Conservation (phyloP, 805 yeast genomes). For the Metschnikowia hibisci region DNA sequence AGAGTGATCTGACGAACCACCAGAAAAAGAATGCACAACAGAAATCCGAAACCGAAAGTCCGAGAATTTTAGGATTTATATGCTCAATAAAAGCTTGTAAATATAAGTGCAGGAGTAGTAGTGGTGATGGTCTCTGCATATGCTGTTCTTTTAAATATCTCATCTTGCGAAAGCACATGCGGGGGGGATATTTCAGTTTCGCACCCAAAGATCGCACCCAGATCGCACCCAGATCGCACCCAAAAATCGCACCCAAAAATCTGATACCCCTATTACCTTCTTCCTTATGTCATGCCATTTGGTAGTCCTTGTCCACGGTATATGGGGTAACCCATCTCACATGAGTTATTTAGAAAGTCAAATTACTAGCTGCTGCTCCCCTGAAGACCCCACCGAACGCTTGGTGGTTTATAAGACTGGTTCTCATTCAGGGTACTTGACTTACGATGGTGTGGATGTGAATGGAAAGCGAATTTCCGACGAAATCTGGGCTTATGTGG, state of each 20-base stretch:
- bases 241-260: neutral
- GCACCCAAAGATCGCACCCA: neutral
- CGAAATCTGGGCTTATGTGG: slow-evolving; percentile 45
- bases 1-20: neutral
- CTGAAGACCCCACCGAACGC: slow-evolving; percentile 21
- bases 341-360: slow-evolving; percentile 11
- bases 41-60: no score
- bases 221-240: no score
- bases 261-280: neutral
- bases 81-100: no score
- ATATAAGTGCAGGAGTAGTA: no score
- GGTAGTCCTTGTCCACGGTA: slow-evolving; percentile 73
- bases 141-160: no score
- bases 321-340: slow-evolving; percentile 22
- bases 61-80: no score
- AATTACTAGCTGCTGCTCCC: slow-evolving; percentile 13
- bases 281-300: slow-evolving; percentile 47
- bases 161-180: no score
- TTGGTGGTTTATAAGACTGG: slow-evolving; percentile 48
- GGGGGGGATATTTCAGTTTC: no score
- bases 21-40: neutral
- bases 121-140: no score
- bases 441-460: slow-evolving; percentile 84
- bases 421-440: slow-evolving; percentile 67
- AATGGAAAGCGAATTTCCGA: slow-evolving; percentile 73